A percentile compares a stretch with the other conserved stretches of the same genome.
These are phyloP conservation scores for Fusarium sp. DNA, from an alignment of 2,329 filamentous ascomycete species.

Conservation along the genomic window DNA sequence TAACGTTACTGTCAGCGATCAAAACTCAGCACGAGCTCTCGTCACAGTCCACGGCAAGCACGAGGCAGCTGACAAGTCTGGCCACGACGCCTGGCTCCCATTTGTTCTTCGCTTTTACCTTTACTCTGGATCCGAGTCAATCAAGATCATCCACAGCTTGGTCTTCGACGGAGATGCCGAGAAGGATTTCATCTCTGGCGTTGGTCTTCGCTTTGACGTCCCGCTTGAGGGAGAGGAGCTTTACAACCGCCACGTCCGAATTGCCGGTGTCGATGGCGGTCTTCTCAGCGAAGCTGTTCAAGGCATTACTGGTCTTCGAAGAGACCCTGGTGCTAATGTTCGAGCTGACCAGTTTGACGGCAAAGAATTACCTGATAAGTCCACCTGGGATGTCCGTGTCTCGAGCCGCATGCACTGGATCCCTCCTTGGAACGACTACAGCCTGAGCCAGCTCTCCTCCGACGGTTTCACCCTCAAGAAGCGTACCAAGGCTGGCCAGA, in stretches of 20 bases:
- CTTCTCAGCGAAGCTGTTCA: constrained; percentile 68
- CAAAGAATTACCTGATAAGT: constrained; percentile 54
- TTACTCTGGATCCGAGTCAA: constrained; percentile 66
- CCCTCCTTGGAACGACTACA: constrained; percentile 68
- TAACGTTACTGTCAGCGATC: constrained; percentile 61
- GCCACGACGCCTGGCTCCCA: constrained; percentile 60
- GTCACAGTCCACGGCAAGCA: constrained; percentile 59
- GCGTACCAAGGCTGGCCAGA: constrained; percentile 66
- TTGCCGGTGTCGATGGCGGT: constrained; percentile 66
- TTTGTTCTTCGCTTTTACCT: constrained; percentile 66
- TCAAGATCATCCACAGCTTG: constrained; percentile 67
- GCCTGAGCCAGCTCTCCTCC: constrained; percentile 65
- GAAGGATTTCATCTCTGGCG: constrained; percentile 63
- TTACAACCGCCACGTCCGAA: constrained; percentile 68
- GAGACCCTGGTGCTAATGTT: constrained; percentile 63
- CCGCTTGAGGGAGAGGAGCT: constrained; percentile 63
- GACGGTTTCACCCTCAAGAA: constrained; percentile 72
- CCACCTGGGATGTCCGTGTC: constrained; percentile 60
- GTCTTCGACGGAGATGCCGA: constrained; percentile 63
- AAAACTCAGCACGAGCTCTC: constrained; percentile 50
- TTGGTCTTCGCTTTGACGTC: constrained; percentile 67
- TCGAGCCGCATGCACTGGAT: constrained; percentile 64
- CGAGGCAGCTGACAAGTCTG: constrained; percentile 46
- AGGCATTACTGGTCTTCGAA: constrained; percentile 68
- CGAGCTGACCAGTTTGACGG: constrained; percentile 63